Evolutionary conservation across 768 basidiomycete genomes (phyloP).

Genomic region (Lactarius indigo): DNA sequence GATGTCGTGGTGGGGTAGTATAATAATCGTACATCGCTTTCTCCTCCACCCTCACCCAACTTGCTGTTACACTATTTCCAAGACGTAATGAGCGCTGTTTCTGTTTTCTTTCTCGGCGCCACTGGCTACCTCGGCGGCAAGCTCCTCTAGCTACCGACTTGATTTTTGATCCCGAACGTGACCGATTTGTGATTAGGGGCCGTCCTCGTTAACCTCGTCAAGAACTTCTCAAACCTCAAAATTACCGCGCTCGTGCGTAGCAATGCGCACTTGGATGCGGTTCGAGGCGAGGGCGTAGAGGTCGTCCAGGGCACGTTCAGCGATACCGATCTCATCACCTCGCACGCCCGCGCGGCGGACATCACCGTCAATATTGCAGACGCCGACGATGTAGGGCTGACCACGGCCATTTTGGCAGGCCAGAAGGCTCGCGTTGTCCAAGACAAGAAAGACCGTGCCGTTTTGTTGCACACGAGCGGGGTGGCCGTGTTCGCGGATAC

Average conservation of each 20-base stretch:
- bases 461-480: conserved; percentile 19
- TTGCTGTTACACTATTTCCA: neutral
- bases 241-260: conserved; percentile 17
- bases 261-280: neutral
- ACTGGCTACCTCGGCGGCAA: conserved; percentile 20
- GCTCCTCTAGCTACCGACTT: neutral
- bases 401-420: conserved; percentile 7
- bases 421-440: conserved; percentile 11
- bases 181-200: neutral
- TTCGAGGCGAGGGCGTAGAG: neutral
- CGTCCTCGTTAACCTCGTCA: neutral
- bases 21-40: neutral
- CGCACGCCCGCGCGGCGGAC: conserved; percentile 5
- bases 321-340: conserved; percentile 7
- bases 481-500: conserved; percentile 7
- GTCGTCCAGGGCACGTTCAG: conserved; percentile 11
- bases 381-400: conserved; percentile 4
- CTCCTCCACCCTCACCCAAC: neutral
- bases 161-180: neutral
- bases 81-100: conserved; percentile 5
- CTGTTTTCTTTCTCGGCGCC: conserved; percentile 17
- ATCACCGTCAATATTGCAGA: conserved; percentile 15
- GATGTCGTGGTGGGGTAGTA: neutral
- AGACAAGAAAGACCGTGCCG: neutral
- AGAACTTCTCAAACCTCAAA: neutral